phyloP scores from a whole-genome alignment of 1,284 basidiomycete genomes.

The Hemileia vastatrix region DNA sequence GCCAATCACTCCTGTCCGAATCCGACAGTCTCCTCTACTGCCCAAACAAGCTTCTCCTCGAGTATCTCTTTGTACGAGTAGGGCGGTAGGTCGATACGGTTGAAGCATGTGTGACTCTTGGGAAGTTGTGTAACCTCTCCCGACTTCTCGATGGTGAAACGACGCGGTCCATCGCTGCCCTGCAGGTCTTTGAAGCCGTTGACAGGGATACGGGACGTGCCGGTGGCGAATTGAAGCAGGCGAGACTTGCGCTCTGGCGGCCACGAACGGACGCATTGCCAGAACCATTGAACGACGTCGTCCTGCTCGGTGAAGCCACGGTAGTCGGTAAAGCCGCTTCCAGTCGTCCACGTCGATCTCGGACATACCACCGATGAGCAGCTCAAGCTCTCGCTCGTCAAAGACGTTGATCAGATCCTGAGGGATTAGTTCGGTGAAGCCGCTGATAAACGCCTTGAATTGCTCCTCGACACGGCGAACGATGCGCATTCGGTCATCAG shows the following conservation, averaged over 20 bases:
- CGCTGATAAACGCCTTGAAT: slow-evolving; percentile 89
- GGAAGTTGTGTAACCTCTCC: slow-evolving; percentile 19
- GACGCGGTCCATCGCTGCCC: slow-evolving; percentile 28
- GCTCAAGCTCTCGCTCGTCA: slow-evolving; percentile 90
- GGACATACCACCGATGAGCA: slow-evolving; percentile 95
- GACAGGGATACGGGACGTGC: slow-evolving; percentile 25
- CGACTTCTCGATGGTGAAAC: slow-evolving; percentile 30
- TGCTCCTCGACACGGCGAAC: slow-evolving; percentile 85
- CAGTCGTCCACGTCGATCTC: slow-evolving; percentile 87
- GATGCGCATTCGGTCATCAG: slow-evolving; percentile 90
- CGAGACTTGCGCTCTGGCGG: slow-evolving; percentile 24
- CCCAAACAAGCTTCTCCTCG: slow-evolving; percentile 24
- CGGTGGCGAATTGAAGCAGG: slow-evolving; percentile 27
- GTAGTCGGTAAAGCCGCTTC: too few species aligned
- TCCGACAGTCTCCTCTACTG: slow-evolving; percentile 17
- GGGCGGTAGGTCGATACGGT: slow-evolving; percentile 28
- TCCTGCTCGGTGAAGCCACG: too few species aligned
- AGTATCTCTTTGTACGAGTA: slow-evolving; percentile 25
- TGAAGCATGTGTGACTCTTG: slow-evolving; percentile 32
- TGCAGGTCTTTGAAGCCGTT: slow-evolving; percentile 32
- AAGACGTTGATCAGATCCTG: slow-evolving; percentile 92
- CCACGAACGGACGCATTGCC: slow-evolving; percentile 27
- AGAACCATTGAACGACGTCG: slow-evolving; percentile 29
- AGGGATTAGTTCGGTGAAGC: slow-evolving; percentile 89
- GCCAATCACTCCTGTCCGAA: slow-evolving; percentile 15